phyloP scores from a whole-genome alignment of 2,329 filamentous ascomycete genomes.

The Fusarium citri region DNA sequence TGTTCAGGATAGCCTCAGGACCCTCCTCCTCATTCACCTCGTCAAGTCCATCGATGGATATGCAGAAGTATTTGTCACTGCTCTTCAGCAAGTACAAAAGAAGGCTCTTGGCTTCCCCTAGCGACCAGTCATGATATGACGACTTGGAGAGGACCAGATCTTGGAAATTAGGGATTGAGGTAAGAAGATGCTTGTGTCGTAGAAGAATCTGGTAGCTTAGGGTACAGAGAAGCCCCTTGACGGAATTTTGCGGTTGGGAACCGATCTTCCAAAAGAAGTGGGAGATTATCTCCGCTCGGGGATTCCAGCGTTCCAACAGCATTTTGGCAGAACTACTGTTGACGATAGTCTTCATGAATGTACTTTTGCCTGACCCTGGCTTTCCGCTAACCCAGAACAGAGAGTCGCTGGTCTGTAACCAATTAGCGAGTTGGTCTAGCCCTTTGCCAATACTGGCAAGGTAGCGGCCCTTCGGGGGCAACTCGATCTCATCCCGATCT shows the following conservation, averaged over 20 bases:
- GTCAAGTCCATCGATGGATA: slow-evolving; percentile 1
- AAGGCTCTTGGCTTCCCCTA: neutral
- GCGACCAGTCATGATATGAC: neutral
- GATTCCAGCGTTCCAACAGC: accelerated
- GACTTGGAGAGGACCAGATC: accelerated
- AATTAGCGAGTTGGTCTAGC: accelerated
- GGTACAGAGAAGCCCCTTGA: neutral
- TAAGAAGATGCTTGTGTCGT: accelerated
- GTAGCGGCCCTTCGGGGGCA: accelerated
- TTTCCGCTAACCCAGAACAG: slow-evolving; percentile 1
- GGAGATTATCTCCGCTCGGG: accelerated
- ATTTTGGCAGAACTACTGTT: accelerated
- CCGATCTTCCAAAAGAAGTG: slow-evolving; percentile 21
- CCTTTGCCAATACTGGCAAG: too few species aligned
- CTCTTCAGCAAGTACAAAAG: accelerated
- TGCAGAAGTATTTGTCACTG: neutral
- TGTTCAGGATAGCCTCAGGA: accelerated
- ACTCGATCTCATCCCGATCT: accelerated
- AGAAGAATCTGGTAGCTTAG: neutral
- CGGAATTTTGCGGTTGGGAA: neutral
- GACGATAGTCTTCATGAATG: neutral
- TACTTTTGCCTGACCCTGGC: slow-evolving; percentile 9
- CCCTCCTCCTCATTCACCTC: neutral
- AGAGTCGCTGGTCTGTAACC: neutral
- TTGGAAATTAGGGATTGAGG: too few species aligned